phyloP scores from a whole-genome alignment of 352 stramenopile genomes.

The Pythium sukuiense region DNA sequence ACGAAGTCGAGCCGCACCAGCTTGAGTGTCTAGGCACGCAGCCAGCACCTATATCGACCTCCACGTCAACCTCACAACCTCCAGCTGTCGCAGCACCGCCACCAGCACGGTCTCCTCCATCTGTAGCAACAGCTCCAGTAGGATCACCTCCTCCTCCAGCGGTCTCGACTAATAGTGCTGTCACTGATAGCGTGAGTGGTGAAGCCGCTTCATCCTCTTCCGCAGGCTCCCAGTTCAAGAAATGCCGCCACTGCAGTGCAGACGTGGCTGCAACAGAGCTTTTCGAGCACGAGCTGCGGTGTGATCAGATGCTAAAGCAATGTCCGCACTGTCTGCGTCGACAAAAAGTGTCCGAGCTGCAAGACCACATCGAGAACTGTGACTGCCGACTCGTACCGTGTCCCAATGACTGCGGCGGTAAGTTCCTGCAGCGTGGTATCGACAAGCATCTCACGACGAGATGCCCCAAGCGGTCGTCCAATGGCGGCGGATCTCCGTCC shows the following conservation, averaged over 20 bases:
- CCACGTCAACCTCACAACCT: not conserved
- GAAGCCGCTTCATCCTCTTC: not conserved
- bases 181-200: not conserved
- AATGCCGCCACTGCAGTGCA: slow-evolving; percentile 62
- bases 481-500: not conserved
- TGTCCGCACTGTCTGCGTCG: slow-evolving; percentile 79
- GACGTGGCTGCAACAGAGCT: slow-evolving; percentile 51
- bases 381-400: slow-evolving; percentile 78
- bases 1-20: slow-evolving; percentile 44
- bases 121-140: not conserved
- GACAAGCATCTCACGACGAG: slow-evolving; percentile 73
- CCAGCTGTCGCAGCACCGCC: not conserved
- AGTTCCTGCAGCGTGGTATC: slow-evolving; percentile 78
- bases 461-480: slow-evolving; percentile 38
- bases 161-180: not conserved
- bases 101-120: not conserved
- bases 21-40: slow-evolving; percentile 6
- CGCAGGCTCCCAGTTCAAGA: slow-evolving; percentile 34
- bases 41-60: not conserved
- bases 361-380: slow-evolving; percentile 82
- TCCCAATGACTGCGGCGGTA: slow-evolving; percentile 74
- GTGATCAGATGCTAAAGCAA: slow-evolving; percentile 81
- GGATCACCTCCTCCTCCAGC: not conserved
- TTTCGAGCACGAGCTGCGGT: slow-evolving; percentile 72
- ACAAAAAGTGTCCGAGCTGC: slow-evolving; percentile 74